Evolutionary conservation across 2,329 filamentous ascomycete species (phyloP).

Genomic region (Penicillium sumatraense): DNA sequence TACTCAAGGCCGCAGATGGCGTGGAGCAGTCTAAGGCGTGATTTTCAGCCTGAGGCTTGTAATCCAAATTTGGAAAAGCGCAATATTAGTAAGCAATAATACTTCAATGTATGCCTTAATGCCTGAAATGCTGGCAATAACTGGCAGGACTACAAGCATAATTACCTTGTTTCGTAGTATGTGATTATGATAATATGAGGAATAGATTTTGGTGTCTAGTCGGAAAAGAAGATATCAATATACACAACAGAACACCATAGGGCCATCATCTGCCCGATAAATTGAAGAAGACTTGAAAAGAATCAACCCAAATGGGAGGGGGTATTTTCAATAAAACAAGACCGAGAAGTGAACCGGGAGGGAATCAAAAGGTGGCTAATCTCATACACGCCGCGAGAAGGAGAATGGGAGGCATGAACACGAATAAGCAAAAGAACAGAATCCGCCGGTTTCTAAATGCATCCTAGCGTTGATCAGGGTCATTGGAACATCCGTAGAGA

Average conservation of each 20-base stretch:
- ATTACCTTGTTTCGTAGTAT: no score
- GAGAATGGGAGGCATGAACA: constrained; percentile 9
- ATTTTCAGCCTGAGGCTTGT: neutral
- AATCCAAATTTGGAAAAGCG: neutral
- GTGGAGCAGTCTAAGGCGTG: neutral
- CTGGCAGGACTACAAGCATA: no score
- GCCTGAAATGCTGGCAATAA: neutral
- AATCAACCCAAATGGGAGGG: constrained; percentile 16
- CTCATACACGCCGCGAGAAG: constrained; percentile 13
- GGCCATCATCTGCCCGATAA: neutral
- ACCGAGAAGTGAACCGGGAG: constrained; percentile 31
- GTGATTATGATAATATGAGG: no score
- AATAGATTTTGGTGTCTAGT: neutral
- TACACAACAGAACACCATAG: constrained; percentile 12
- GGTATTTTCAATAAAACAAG: constrained; percentile 43
- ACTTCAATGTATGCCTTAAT: neutral
- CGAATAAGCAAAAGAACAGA: constrained; percentile 10
- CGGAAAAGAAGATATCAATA: constrained; percentile 14
- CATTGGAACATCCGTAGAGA: constrained; percentile 23
- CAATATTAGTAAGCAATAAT: neutral
- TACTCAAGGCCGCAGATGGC: neutral
- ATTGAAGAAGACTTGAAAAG: constrained; percentile 8
- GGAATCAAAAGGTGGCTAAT: constrained; percentile 14
- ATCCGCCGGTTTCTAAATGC: constrained; percentile 23
- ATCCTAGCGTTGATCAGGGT: constrained; percentile 24